Evolutionary conservation across 768 basidiomycete genomes (phyloP).

Genomic region (Mycena rebaudengoi): DNA sequence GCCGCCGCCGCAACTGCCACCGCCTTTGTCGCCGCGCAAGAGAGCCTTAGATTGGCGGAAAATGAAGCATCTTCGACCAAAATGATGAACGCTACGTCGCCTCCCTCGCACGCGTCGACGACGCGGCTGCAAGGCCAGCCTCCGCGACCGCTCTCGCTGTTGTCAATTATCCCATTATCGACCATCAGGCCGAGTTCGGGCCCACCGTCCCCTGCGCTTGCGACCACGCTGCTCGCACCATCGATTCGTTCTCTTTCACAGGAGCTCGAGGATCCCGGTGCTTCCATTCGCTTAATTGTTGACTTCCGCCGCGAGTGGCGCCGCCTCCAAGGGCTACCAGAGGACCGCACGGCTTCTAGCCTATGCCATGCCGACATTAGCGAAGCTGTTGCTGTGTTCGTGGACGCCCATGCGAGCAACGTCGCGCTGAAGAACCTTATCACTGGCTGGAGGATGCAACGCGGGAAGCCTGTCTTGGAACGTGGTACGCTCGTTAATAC

Average conservation of each 20-base stretch:
- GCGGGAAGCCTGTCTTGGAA: not conserved
- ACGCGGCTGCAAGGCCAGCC: too few relatives aligned
- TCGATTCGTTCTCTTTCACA: not conserved
- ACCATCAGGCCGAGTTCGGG: too few relatives aligned
- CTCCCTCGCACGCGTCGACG: too few relatives aligned
- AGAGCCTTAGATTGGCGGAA: too few relatives aligned
- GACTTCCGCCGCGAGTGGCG: constrained; percentile 5
- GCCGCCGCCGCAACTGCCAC: too few relatives aligned
- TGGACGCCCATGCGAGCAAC: not conserved
- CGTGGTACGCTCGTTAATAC: not conserved
- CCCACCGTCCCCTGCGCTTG: not conserved
- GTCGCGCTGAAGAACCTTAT: not conserved
- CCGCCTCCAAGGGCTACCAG: not conserved
- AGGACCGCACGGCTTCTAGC: not conserved
- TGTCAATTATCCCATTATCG: too few relatives aligned
- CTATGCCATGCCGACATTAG: not conserved
- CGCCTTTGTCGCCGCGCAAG: too few relatives aligned
- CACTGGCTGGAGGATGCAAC: not conserved
- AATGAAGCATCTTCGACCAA: too few relatives aligned
- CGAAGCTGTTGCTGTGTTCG: not conserved
- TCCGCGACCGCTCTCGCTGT: too few relatives aligned
- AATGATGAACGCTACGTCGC: too few relatives aligned
- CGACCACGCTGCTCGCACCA: not conserved
- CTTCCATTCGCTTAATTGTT: not conserved
- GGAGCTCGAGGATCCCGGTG: not conserved